phyloP scores from a whole-genome alignment of 352 stramenopile genomes.

The Phytophthora cryptogea region DNA sequence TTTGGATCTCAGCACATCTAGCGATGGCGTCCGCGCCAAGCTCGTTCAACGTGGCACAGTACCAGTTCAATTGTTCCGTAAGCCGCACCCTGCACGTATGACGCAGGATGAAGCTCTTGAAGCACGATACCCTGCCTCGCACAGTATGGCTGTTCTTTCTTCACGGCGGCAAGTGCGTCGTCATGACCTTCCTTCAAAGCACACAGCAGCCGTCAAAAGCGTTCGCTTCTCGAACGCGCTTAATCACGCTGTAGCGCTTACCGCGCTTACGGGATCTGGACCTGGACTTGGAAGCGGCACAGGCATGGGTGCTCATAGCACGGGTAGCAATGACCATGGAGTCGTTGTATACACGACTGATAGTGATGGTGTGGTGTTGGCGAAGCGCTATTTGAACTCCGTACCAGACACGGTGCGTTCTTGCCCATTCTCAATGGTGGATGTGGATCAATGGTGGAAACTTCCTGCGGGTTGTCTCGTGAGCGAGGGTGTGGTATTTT shows the following conservation, averaged over 20 bases:
- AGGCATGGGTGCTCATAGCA: constrained; percentile 75
- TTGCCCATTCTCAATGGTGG: constrained; percentile 78
- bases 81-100: constrained; percentile 70
- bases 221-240: constrained; percentile 83
- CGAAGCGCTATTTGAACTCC: constrained; percentile 77
- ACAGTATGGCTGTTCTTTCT: constrained; percentile 74
- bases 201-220: constrained; percentile 64
- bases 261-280: constrained; percentile 40
- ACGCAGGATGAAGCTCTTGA: constrained; percentile 80
- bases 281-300: constrained; percentile 69
- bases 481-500: constrained; percentile 83
- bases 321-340: constrained; percentile 52
- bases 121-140: constrained; percentile 69
- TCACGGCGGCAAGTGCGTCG: constrained; percentile 82
- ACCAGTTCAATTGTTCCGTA: constrained; percentile 80
- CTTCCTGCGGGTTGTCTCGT: constrained; percentile 74
- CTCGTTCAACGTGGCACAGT: constrained; percentile 78
- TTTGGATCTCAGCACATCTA: constrained; percentile 68
- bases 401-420: constrained; percentile 68
- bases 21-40: constrained; percentile 58
- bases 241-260: constrained; percentile 61
- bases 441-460: constrained; percentile 89
- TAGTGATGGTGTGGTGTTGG: constrained; percentile 73
- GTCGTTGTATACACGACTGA: constrained; percentile 85
- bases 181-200: constrained; percentile 77